Evolutionary conservation across 2,329 filamentous ascomycete genomes (phyloP), one percentile per base, ranked within the genome.

Genomic region (Torrubiella hemipterigena): DNA sequence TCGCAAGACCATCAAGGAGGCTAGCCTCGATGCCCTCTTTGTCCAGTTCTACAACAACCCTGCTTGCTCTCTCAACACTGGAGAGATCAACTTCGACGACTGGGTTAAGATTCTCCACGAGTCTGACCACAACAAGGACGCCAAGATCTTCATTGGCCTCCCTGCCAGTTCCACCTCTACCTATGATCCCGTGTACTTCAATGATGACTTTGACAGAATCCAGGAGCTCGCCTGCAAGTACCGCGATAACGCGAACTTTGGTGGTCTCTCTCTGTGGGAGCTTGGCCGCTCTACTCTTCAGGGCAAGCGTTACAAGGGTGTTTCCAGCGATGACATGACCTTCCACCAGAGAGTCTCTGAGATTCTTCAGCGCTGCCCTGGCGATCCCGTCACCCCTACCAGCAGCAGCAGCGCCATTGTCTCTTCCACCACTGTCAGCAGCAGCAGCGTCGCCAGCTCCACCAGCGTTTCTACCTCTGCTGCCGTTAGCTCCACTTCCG

Each of bases 41-140:
- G 44, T 57, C 29, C 52, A 56, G 39, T 57, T 55, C 44, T 56
- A 54, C 45, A 54, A 55, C 47, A 54, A 54, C 37, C 38, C 42
- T 1, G 28, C 15, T 22, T 54, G 50, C 42, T 35, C 49, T 41
- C 16, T 37, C 5, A 24, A 29, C 22, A 53, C 51, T 37, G 36
- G 39, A 19, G 35, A 44, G 6, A 47, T 46, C 9, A 57, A 51
- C 18, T 58, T 50, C 41, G 37, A 50, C 20, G 37, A 35, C 19
- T 57, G 53, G 53, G 43, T 39, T 32, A 26, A 25, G 2, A 48
- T 44, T 27, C 32, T 55, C 29, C 13, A 29, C 3, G 30, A 32
- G 17, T 49, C 48, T 4, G 32, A 43, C 17, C 31, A 40, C 24
- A 52, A 45, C 41, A 37, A 40, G 27, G 39, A 43, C 7, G 45